Conservation (phyloP, 495 filamentous ascomycete genomes). For the Annulohypoxylon stygium region DNA sequence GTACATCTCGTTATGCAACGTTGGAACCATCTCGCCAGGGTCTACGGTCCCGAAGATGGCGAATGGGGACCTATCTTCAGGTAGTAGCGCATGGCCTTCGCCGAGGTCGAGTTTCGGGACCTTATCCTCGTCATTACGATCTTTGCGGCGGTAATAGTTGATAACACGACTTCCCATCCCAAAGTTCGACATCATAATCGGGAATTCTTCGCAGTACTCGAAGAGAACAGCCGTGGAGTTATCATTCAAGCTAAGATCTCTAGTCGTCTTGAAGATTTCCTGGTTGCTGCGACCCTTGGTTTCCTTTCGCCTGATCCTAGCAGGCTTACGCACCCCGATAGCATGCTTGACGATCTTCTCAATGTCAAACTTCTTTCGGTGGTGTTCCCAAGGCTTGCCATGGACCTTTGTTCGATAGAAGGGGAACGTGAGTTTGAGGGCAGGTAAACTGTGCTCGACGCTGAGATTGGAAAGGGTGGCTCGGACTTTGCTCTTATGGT, state of each 20-base stretch:
- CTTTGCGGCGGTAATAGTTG: constrained; percentile 94
- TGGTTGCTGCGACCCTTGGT: constrained; percentile 79
- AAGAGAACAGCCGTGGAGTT: constrained; percentile 87
- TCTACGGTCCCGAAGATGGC: constrained; percentile 94
- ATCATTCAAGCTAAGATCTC: constrained; percentile 85
- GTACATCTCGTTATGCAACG: constrained; percentile 95
- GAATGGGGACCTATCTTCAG: constrained; percentile 95
- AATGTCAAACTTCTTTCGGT: constrained; percentile 78
- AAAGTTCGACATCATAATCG: constrained; percentile 91
- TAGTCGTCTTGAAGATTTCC: constrained; percentile 77
- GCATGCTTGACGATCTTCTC: constrained; percentile 64
- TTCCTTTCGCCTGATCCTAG: constrained; percentile 83
- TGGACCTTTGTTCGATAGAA: constrained; percentile 89
- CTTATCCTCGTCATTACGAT: constrained; percentile 75
- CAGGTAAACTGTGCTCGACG: constrained; percentile 92
- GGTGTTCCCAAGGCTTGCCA: constrained; percentile 89
- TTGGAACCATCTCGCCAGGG: constrained; percentile 87
- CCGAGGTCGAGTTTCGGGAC: constrained; percentile 72
- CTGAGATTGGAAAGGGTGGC: constrained; percentile 86
- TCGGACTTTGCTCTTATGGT: constrained; percentile 93
- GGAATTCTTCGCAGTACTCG: constrained; percentile 96
- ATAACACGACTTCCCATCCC: constrained; percentile 96
- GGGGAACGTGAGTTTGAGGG: constrained; percentile 89
- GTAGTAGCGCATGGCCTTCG: constrained; percentile 85
- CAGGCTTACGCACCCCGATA: constrained; percentile 70